These are phyloP conservation scores for Hyphodiscus sp. DNA, from an alignment of 2,329 filamentous ascomycete species.

Conservation along the genomic window DNA sequence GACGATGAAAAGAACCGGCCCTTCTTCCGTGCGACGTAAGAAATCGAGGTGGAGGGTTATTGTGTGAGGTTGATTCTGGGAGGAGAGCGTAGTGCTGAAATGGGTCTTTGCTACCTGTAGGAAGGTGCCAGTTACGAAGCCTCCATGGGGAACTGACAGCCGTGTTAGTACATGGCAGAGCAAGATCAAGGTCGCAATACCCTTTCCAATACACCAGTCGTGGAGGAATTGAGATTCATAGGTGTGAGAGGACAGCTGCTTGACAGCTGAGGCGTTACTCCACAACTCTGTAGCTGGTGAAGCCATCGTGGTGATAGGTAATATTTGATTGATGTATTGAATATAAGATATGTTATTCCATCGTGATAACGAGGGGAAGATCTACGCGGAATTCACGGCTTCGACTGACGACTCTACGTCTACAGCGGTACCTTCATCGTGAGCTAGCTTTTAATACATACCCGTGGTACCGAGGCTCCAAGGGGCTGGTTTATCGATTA, in stretches of 20 bases:
- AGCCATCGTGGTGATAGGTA: slow-evolving; percentile 1
- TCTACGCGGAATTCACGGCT: background rate
- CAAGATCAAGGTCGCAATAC: slow-evolving; percentile 32
- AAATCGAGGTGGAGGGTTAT: slow-evolving; percentile 61
- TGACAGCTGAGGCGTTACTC: slow-evolving; percentile 38
- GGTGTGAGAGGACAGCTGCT: slow-evolving; percentile 45
- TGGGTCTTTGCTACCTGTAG: slow-evolving; percentile 53
- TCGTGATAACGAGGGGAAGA: background rate
- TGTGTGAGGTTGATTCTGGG: slow-evolving; percentile 54
- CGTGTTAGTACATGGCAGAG: slow-evolving; percentile 1
- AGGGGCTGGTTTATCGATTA: background rate
- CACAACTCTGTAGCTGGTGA: background rate
- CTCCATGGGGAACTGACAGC: slow-evolving; percentile 61
- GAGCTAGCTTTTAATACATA: background rate
- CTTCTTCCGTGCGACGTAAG: slow-evolving; percentile 54
- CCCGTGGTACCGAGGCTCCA: background rate
- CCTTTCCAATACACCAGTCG: slow-evolving; percentile 61
- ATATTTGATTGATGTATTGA: background rate
- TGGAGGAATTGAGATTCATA: slow-evolving; percentile 50
- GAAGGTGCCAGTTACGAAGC: slow-evolving; percentile 59
- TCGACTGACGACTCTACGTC: background rate
- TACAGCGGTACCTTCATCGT: background rate
- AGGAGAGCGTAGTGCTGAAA: slow-evolving; percentile 49
- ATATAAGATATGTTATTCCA: background rate
- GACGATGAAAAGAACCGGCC: slow-evolving; percentile 50